Conservation (phyloP, 768 basidiomycete genomes). For the Amanita brunnescens region DNA sequence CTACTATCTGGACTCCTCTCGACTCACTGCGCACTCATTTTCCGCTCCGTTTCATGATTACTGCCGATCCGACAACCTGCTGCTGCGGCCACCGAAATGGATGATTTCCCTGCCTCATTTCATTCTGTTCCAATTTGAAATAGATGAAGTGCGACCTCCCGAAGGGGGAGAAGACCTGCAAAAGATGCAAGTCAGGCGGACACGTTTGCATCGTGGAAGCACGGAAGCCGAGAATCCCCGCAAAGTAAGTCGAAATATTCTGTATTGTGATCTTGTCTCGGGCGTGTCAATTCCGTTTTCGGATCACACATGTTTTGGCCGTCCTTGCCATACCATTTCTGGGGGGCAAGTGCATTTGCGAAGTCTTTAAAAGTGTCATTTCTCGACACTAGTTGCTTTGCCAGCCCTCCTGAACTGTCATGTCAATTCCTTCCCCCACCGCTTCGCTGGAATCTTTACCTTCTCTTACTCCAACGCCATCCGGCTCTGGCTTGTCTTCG, state of each 20-base stretch:
- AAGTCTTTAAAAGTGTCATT: neutral
- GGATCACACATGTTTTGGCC: neutral
- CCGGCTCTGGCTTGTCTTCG: conserved; percentile 18
- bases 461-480: conserved; percentile 9
- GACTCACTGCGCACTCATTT: neutral
- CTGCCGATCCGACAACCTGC: neutral
- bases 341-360: neutral
- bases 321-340: neutral
- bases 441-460: conserved; percentile 6
- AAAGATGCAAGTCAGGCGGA: conserved; percentile 61
- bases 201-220: conserved; percentile 81
- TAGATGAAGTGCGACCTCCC: conserved; percentile 89
- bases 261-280: neutral
- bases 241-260: conserved; percentile 56
- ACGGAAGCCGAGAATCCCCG: conserved; percentile 66
- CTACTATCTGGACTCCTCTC: neutral
- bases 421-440: conserved; percentile 3
- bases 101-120: neutral
- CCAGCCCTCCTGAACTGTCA: neutral
- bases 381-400: neutral
- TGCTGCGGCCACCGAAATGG: neutral
- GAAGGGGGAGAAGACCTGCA: conserved; percentile 64
- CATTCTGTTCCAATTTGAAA: conserved; percentile 11
- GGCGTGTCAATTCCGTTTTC: neutral
- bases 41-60: neutral